Conservation (phyloP, 257 asterid genomes). For the Mitragyna speciosa region DNA sequence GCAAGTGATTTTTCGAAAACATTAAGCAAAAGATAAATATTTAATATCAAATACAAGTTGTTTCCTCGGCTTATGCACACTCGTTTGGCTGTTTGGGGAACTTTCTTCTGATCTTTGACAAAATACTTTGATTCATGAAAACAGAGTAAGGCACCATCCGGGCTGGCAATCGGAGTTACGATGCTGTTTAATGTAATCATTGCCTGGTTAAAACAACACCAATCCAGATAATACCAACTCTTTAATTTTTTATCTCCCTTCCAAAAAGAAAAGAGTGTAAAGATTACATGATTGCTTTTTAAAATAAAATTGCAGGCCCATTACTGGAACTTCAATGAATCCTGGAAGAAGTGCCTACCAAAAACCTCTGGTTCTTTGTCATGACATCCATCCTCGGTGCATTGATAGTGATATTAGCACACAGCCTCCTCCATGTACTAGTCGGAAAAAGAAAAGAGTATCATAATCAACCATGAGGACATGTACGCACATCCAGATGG, state of each 20-base stretch:
- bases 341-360: conserved; percentile 52
- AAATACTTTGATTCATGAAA: background rate
- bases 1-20: conserved; percentile 15
- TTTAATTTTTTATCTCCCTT: background rate
- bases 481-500: conserved; percentile 22
- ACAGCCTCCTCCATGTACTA: conserved; percentile 31
- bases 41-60: background rate
- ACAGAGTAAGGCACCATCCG: conserved; percentile 40
- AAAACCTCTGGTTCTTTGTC: conserved; percentile 50
- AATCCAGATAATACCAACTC: background rate
- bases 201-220: conserved; percentile 39
- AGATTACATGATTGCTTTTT: background rate
- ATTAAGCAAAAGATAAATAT: background rate
- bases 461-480: conserved; percentile 26
- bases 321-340: conserved; percentile 63
- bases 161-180: conserved; percentile 56
- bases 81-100: too few species aligned
- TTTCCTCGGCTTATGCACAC: background rate
- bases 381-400: conserved; percentile 48
- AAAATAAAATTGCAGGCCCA: conserved; percentile 38
- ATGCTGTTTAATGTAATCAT: conserved; percentile 37
- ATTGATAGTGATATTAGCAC: conserved; percentile 34
- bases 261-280: background rate
- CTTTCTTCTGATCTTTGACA: background rate
- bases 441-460: conserved; percentile 4